Percentiles rank a stretch among this genome's conserved stretches.
These are phyloP conservation scores for Paradendryphiella salina DNA, from an alignment of 2,329 filamentous ascomycete genomes.

Conservation along the genomic window DNA sequence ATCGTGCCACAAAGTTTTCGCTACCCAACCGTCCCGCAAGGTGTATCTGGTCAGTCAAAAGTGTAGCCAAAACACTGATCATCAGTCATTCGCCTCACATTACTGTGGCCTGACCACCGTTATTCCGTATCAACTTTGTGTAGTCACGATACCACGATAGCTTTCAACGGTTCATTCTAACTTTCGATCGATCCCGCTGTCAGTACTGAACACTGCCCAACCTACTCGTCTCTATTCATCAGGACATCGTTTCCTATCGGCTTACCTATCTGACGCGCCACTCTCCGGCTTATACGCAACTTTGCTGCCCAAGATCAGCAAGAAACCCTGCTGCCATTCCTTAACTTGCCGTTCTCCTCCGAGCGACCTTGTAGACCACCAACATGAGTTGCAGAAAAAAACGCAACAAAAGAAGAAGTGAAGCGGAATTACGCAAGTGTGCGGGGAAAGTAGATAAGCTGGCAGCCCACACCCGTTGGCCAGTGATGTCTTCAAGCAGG, in stretches of 20 bases:
- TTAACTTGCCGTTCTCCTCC: conserved; percentile 5
- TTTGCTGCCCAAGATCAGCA: conserved; percentile 7
- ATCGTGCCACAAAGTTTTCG: conserved; percentile 6
- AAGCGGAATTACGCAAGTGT: conserved; percentile 11
- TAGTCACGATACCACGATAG: neutral
- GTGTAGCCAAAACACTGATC: conserved; percentile 6
- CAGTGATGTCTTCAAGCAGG: neutral
- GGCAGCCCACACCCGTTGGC: conserved; percentile 3
- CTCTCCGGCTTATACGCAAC: conserved; percentile 1
- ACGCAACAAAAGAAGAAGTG: conserved; percentile 6
- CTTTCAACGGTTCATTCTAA: conserved; percentile 1
- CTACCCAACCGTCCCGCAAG: conserved; percentile 2
- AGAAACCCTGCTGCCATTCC: neutral
- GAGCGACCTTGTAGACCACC: conserved; percentile 3
- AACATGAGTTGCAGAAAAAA: neutral
- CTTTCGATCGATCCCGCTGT: neutral
- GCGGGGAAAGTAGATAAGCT: conserved; percentile 11
- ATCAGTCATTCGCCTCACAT: conserved; percentile 5
- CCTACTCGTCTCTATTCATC: neutral
- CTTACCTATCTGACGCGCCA: conserved; percentile 11
- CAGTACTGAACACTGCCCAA: conserved; percentile 2
- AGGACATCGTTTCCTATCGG: conserved; percentile 7
- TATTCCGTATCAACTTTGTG: neutral
- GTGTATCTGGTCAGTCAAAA: conserved; percentile 14
- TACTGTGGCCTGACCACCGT: neutral